These are phyloP conservation scores for Stipa capillata DNA, from an alignment of 176 grass and related monocot species.

Conservation along the genomic window DNA sequence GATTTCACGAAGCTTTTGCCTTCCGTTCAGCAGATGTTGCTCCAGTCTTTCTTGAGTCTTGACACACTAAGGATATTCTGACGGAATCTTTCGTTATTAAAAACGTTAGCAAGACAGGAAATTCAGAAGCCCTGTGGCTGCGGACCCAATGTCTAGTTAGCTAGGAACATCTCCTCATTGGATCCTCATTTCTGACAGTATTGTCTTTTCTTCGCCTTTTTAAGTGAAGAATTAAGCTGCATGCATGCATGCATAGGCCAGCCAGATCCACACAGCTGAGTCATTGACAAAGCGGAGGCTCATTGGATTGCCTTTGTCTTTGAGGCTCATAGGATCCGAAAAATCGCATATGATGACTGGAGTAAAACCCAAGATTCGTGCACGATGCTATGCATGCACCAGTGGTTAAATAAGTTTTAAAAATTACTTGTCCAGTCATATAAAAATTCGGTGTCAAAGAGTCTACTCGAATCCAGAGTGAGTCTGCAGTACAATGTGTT, in stretches of 20 bases:
- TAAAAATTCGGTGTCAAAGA: not conserved
- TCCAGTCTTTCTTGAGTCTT: not conserved
- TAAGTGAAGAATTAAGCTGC: not conserved
- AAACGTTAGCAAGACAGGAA: not conserved
- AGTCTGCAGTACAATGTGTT: not conserved
- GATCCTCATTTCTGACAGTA: not conserved
- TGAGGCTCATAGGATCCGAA: not conserved
- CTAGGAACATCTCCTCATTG: not conserved
- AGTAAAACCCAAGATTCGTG: not conserved
- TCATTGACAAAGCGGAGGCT: not conserved
- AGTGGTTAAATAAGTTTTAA: not conserved
- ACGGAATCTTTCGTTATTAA: not conserved
- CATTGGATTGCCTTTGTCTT: not conserved
- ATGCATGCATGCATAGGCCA: not conserved
- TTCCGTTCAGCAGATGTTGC: not conserved
- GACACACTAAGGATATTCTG: not conserved
- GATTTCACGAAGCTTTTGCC: not conserved
- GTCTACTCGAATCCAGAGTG: not conserved
- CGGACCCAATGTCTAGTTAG: constrained; percentile 18
- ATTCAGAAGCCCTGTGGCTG: not conserved
- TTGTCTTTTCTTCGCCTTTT: not conserved
- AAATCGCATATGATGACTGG: not conserved
- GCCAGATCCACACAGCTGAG: constrained; percentile 5
- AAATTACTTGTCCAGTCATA: not conserved
- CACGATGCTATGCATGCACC: not conserved